These are phyloP conservation scores for Baorangia bicolor DNA, from an alignment of 768 basidiomycete genomes.

Conservation along the genomic window DNA sequence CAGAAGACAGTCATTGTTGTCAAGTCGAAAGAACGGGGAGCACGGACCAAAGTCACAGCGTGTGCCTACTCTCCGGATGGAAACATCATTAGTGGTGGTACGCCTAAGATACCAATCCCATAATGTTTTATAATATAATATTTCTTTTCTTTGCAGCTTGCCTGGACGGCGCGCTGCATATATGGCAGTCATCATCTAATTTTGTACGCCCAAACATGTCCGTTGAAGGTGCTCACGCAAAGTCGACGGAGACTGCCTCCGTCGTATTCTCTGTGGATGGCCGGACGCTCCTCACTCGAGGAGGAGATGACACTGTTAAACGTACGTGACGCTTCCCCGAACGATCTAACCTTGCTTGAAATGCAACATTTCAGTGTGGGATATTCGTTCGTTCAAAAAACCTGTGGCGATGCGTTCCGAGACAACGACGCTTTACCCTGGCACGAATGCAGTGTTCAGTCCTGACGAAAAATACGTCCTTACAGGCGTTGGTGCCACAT, in stretches of 20 bases:
- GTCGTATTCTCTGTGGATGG: conserved; percentile 89
- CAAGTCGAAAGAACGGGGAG: conserved; percentile 93
- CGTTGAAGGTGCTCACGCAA: conserved; percentile 84
- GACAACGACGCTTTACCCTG: conserved; percentile 79
- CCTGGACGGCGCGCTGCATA: conserved; percentile 86
- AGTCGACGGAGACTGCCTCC: conserved; percentile 84
- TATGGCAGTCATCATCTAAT: conserved; percentile 92
- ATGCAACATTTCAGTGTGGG: conserved; percentile 71
- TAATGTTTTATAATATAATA: not conserved
- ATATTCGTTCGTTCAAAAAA: conserved; percentile 86
- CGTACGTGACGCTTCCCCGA: conserved; percentile 51
- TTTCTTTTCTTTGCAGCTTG: conserved; percentile 54
- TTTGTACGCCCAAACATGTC: conserved; percentile 88
- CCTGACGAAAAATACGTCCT: conserved; percentile 90
- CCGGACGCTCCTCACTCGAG: conserved; percentile 79
- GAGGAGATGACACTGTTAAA: conserved; percentile 95
- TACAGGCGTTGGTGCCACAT: conserved; percentile 72
- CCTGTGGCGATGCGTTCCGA: conserved; percentile 68
- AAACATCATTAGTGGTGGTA: conserved; percentile 86
- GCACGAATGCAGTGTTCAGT: conserved; percentile 93
- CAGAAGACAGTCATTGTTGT: conserved; percentile 96
- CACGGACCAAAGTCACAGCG: conserved; percentile 85
- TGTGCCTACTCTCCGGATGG: conserved; percentile 91
- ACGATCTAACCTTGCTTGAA: not conserved
- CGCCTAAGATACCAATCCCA: conserved; percentile 24